A percentile compares a stretch with the other conserved stretches of the same genome.
These are phyloP conservation scores for Linum lewisii DNA, from an alignment of 345 rosid species.

Conservation along the genomic window DNA sequence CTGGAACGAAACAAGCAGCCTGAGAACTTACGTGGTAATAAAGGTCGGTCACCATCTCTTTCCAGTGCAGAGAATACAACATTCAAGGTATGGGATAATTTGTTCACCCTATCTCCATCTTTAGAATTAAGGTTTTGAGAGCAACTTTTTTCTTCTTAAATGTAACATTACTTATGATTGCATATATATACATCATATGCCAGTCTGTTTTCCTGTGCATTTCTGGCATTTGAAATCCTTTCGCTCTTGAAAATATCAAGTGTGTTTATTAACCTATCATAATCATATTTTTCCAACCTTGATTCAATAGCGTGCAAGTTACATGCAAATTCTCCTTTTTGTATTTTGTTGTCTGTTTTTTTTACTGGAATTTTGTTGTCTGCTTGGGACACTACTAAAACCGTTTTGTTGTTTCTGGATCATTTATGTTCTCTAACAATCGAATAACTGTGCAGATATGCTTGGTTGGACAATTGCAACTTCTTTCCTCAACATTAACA, in stretches of 20 bases:
- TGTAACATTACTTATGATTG: background rate
- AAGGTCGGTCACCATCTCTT: constrained; percentile 27
- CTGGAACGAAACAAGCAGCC: constrained; percentile 25
- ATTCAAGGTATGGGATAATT: constrained; percentile 51
- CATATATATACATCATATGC: background rate
- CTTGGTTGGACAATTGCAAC: constrained; percentile 82
- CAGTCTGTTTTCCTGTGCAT: background rate
- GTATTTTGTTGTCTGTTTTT: constrained; percentile 11
- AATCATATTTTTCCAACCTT: background rate
- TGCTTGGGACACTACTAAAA: constrained; percentile 9
- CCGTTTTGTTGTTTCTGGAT: constrained; percentile 11
- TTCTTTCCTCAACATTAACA: constrained; percentile 87
- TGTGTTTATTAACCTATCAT: background rate
- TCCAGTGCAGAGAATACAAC: constrained; percentile 30
- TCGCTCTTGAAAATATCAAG: background rate
- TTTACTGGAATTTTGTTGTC: constrained; percentile 13
- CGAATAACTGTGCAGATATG: constrained; percentile 50
- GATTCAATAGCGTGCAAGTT: background rate
- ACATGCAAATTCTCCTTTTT: constrained; percentile 8
- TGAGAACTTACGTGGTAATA: constrained; percentile 27
- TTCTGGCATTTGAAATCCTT: background rate
- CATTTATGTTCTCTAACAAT: constrained; percentile 12
- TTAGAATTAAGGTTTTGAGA: background rate
- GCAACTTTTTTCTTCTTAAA: background rate
- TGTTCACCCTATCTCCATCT: background rate